Evolutionary conservation across 345 rosid genomes (phyloP).

Genomic region (Brassica cretica): DNA sequence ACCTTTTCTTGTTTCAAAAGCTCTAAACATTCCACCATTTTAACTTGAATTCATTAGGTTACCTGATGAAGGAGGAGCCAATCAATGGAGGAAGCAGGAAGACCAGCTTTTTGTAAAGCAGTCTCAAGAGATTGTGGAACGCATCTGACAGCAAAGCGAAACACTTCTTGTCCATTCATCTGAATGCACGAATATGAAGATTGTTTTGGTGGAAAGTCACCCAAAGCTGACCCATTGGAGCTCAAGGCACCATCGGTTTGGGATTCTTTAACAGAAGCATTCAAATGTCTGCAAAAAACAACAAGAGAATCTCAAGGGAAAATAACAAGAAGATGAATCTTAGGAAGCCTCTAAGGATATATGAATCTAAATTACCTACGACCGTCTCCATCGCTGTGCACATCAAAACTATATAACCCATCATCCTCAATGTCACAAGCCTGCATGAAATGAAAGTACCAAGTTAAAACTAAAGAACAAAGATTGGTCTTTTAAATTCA

Average conservation of each 20-base stretch:
- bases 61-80: slow-evolving; percentile 99
- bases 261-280: slow-evolving; percentile 49
- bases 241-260: slow-evolving; percentile 48
- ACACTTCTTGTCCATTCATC: slow-evolving; percentile 94
- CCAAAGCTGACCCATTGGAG: slow-evolving; percentile 60
- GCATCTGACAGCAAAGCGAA: slow-evolving; percentile 77
- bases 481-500: not conserved
- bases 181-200: slow-evolving; percentile 67
- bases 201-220: slow-evolving; percentile 60
- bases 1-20: too few species aligned
- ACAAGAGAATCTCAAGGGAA: slow-evolving; percentile 1
- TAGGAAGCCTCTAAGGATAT: not conserved
- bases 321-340: slow-evolving; percentile 12
- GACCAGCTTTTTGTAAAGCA: slow-evolving; percentile 81
- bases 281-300: slow-evolving; percentile 62
- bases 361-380: slow-evolving; percentile 48
- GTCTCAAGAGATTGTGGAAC: slow-evolving; percentile 84
- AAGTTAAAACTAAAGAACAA: slow-evolving; percentile 7
- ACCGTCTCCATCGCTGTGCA: slow-evolving; percentile 88
- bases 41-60: too few species aligned
- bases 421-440: slow-evolving; percentile 82
- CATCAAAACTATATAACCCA: slow-evolving; percentile 77
- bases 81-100: slow-evolving; percentile 63
- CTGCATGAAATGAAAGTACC: slow-evolving; percentile 45
- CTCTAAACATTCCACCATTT: too few species aligned